These are phyloP conservation scores for Fragaria vesca DNA, from an alignment of 306 rosid species.

Conservation along the genomic window DNA sequence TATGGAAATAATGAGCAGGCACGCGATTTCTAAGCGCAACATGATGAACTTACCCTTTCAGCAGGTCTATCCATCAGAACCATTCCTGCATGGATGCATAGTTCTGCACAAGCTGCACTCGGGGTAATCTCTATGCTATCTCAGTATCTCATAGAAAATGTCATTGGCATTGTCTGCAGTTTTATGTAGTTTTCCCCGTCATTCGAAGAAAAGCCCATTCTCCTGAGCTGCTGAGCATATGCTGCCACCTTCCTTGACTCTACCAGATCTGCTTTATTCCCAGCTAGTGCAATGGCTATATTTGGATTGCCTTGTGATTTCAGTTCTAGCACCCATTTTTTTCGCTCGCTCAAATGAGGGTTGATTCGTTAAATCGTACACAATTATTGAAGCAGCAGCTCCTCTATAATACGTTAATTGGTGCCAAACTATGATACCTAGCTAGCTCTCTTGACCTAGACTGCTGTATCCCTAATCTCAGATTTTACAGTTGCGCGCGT, in stretches of 20 bases:
- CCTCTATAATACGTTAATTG: slow-evolving; percentile 55
- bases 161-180: slow-evolving; percentile 53
- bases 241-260: slow-evolving; percentile 47
- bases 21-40: slow-evolving; percentile 35
- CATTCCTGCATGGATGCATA: slow-evolving; percentile 36
- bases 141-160: slow-evolving; percentile 56
- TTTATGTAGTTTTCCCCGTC: too few species aligned
- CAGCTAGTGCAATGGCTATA: slow-evolving; percentile 63
- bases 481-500: slow-evolving; percentile 50
- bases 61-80: slow-evolving; percentile 53
- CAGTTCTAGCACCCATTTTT: slow-evolving; percentile 54
- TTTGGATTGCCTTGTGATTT: slow-evolving; percentile 55
- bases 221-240: slow-evolving; percentile 59
- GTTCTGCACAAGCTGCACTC: slow-evolving; percentile 49
- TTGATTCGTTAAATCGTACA: slow-evolving; percentile 54
- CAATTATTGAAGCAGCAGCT: slow-evolving; percentile 63
- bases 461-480: slow-evolving; percentile 67
- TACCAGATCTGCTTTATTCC: slow-evolving; percentile 50
- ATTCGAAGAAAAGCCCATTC: slow-evolving; percentile 44
- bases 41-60: slow-evolving; percentile 43
- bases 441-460: slow-evolving; percentile 40
- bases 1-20: background rate
- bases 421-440: slow-evolving; percentile 51
- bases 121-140: slow-evolving; percentile 53
- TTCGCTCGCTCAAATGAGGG: slow-evolving; percentile 56